Evolutionary conservation across 768 basidiomycete species (phyloP), one percentile per base, ranked within the genome.

Genomic region (Tylopilus balloui): DNA sequence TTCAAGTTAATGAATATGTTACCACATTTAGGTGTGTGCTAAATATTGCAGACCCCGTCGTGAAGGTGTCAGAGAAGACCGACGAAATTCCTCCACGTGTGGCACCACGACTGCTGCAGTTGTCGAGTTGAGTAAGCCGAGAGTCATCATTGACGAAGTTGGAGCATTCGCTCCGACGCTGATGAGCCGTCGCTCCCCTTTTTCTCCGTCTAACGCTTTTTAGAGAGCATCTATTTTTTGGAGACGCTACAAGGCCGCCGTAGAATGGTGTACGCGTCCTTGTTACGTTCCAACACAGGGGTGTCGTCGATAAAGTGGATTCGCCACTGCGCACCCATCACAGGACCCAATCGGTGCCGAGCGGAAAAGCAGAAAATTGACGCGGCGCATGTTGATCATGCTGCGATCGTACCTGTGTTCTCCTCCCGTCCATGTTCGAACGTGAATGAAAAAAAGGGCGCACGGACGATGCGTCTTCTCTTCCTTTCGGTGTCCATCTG

Each of bases 341-440:
- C 29, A 40, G 1, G 35, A 25, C 17, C 32, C 41, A 46, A 52
- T 42, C 57, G 61, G 53, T 39, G 40, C 51, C 59, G 47, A 56
- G 39, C 24, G 42, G 44, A 38, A 47, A 46, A 35, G 34, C 45
- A 47, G 32, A 34, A 39, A 23, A 25, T 9, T 38, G 50, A 60
- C 42, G 35, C 35, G 38, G 36, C 28, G 24, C 42, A 50, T 44
- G 40, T 24, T 51, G 61, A 53, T 60, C 44, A 21, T 17, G 36
- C 43, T 19, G 24, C 32, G 36, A 52, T 48, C 39, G 20, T 35
- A 36, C 47, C 47, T 25, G 42, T 31, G 31, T 23, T 14, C 23
- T 6, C 25, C 13, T 32, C 37, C 24, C 27, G 28, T 21, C 15
- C 24, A 23, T 23, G 28, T 32, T 38, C 21, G 36, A 46, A 39